Evolutionary conservation across 2,329 filamentous ascomycete species (phyloP).

Genomic region (Stemphylium lycopersici): DNA sequence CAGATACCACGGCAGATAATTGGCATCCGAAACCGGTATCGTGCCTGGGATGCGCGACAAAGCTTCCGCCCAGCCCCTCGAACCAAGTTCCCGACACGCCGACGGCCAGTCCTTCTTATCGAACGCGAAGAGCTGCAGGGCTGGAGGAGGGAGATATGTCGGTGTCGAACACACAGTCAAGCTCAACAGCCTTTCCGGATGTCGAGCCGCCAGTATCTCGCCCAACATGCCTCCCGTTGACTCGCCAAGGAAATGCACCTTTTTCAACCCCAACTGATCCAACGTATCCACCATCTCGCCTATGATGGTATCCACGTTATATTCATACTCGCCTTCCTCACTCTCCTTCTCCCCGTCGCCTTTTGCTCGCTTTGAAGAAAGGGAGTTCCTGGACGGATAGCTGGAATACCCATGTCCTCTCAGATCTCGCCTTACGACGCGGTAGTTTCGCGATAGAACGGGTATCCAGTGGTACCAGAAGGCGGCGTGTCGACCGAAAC

Average conservation of each 20-base stretch:
- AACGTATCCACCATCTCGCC: slow-evolving; percentile 44
- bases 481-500: slow-evolving; percentile 41
- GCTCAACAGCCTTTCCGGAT: slow-evolving; percentile 37
- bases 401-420: slow-evolving; percentile 44
- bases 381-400: slow-evolving; percentile 19
- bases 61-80: slow-evolving; percentile 42
- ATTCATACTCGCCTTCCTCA: slow-evolving; percentile 16
- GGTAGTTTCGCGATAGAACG: slow-evolving; percentile 35
- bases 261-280: slow-evolving; percentile 39
- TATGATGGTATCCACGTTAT: slow-evolving; percentile 36
- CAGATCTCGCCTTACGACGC: slow-evolving; percentile 44
- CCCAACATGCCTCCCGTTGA: slow-evolving; percentile 45
- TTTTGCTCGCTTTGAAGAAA: not conserved
- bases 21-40: slow-evolving; percentile 33
- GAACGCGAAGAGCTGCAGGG: slow-evolving; percentile 42
- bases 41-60: slow-evolving; percentile 40
- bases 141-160: slow-evolving; percentile 33
- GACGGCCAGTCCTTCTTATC: slow-evolving; percentile 33
- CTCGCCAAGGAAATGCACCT: slow-evolving; percentile 46
- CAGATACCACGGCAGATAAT: slow-evolving; percentile 43
- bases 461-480: slow-evolving; percentile 50
- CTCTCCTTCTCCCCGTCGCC: not conserved
- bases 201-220: slow-evolving; percentile 40
- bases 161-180: slow-evolving; percentile 44
- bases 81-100: slow-evolving; percentile 39